Conservation (phyloP, 352 stramenopile species). For the Phytopythium vexans region DNA sequence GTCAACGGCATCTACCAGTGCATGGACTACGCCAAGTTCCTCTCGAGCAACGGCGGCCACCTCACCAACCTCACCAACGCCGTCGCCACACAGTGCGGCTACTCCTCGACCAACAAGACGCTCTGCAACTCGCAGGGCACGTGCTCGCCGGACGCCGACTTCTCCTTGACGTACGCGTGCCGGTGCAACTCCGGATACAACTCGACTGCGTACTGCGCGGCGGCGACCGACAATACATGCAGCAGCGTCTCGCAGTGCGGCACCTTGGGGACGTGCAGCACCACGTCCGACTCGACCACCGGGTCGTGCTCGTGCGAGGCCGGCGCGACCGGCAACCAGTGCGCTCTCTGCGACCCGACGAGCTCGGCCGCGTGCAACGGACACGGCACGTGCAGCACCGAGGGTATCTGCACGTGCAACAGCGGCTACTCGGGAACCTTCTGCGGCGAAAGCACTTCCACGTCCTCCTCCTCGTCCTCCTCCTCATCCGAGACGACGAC, state of each 20-base stretch:
- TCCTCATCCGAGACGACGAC: conserved; percentile 5
- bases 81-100: conserved; percentile 48
- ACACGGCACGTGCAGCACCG: conserved; percentile 44
- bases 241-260: conserved; percentile 73
- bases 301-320: conserved; percentile 45
- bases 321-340: conserved; percentile 65
- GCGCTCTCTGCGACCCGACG: conserved; percentile 46
- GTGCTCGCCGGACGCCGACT: conserved; percentile 51
- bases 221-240: conserved; percentile 58
- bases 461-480: background rate
- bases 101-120: conserved; percentile 32
- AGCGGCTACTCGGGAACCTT: conserved; percentile 62
- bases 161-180: conserved; percentile 67
- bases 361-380: conserved; percentile 33
- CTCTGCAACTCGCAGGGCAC: conserved; percentile 74
- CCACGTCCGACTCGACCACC: conserved; percentile 20
- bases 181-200: conserved; percentile 77
- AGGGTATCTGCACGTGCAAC: conserved; percentile 51
- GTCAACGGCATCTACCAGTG: conserved; percentile 81
- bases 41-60: conserved; percentile 48
- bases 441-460: conserved; percentile 24
- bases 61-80: conserved; percentile 62
- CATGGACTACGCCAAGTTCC: conserved; percentile 62
- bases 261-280: conserved; percentile 42
- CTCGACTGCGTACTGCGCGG: conserved; percentile 46